Conservation (phyloP, 1,284 basidiomycete genomes). For the Heterobasidion parviporum region DNA sequence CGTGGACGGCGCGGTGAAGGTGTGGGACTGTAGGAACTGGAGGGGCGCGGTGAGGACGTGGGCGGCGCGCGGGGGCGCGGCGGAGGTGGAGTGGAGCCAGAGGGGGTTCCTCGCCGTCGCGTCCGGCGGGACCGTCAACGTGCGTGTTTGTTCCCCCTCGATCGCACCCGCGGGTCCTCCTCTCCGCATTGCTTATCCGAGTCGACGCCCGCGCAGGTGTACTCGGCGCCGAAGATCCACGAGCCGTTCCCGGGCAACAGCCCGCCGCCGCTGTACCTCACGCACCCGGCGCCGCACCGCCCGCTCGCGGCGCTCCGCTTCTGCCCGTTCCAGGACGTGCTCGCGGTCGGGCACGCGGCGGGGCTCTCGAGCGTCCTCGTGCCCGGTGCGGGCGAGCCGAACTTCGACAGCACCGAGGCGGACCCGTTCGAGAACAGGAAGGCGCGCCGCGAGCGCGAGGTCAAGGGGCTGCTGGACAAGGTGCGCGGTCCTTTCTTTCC, state of each 20-base stretch:
- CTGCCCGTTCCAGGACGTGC: conserved; percentile 89
- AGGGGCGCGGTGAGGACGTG: conserved; percentile 81
- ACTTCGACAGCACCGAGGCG: conserved; percentile 90
- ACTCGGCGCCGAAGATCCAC: conserved; percentile 61
- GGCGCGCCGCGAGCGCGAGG: conserved; percentile 84
- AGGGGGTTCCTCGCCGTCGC: conserved; percentile 81
- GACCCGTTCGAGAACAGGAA: conserved; percentile 92
- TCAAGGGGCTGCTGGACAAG: conserved; percentile 88
- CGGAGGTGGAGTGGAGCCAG: conserved; percentile 71
- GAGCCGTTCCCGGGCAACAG: conserved; percentile 38
- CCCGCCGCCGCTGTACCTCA: conserved; percentile 78
- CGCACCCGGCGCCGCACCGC: conserved; percentile 67
- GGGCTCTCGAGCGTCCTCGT: conserved; percentile 86
- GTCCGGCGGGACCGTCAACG: conserved; percentile 76
- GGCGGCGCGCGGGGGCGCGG: conserved; percentile 56
- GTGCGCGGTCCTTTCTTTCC: conserved; percentile 24
- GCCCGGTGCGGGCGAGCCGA: conserved; percentile 89
- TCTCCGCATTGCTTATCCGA: conserved; percentile 1
- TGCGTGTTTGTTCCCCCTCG: conserved; percentile 26
- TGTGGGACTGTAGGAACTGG: conserved; percentile 97
- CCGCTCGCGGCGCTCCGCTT: conserved; percentile 68
- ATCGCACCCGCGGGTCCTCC: conserved; percentile 5
- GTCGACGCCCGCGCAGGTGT: conserved; percentile 36
- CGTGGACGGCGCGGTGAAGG: conserved; percentile 83
- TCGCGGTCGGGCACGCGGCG: conserved; percentile 66